These are phyloP conservation scores for Solanum hybrid DNA, from an alignment of 305 asterid species.

Conservation along the genomic window DNA sequence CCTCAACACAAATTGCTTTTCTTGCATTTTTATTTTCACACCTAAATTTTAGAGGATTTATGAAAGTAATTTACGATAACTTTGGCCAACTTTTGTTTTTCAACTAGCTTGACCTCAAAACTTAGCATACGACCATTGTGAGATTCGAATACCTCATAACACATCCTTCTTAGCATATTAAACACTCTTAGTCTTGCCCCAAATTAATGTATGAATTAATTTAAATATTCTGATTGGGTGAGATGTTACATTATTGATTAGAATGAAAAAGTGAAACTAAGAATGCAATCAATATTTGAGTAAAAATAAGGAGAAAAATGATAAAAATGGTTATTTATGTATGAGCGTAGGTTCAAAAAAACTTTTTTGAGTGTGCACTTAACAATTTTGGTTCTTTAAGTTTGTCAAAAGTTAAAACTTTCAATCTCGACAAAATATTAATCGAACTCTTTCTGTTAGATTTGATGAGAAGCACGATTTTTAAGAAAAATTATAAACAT, in stretches of 20 bases:
- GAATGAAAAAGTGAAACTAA: not conserved
- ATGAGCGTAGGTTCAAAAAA: not conserved
- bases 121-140: not conserved
- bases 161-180: not conserved
- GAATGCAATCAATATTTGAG: not conserved
- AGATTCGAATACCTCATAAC: not conserved
- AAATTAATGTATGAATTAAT: not conserved
- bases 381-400: not conserved
- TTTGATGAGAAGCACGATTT: not conserved
- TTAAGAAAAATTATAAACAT: not conserved
- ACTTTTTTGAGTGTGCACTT: not conserved
- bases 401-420: not conserved
- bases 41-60: not conserved
- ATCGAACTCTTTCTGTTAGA: not conserved
- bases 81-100: too few relatives aligned
- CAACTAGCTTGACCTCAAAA: not conserved
- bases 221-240: not conserved
- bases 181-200: not conserved
- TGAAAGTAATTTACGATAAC: not conserved
- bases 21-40: not conserved
- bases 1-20: not conserved
- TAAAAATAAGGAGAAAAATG: not conserved
- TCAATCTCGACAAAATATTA: not conserved
- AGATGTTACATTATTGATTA: not conserved
- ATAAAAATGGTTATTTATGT: not conserved